Evolutionary conservation across 345 rosid species (phyloP).

Genomic region (Kandelia obovata): DNA sequence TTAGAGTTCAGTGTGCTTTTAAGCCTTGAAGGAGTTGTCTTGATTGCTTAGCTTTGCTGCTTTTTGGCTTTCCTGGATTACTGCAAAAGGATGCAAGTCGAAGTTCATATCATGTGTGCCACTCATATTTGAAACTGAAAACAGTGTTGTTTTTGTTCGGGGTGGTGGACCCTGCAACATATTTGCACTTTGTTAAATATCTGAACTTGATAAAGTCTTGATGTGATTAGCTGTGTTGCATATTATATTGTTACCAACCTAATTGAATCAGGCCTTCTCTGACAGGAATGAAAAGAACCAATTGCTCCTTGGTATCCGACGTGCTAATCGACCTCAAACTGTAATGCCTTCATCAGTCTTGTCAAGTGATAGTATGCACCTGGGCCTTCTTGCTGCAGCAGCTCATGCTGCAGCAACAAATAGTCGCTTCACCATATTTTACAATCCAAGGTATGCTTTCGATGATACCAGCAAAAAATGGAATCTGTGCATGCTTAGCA

Average conservation of each 20-base stretch:
- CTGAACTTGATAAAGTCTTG: neutral
- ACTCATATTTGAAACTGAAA: too few species aligned
- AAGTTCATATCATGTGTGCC: neutral
- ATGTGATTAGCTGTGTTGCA: neutral
- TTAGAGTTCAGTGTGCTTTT: neutral
- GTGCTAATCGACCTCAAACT: constrained; percentile 78
- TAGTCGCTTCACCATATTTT: constrained; percentile 84
- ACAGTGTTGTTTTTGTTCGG: neutral
- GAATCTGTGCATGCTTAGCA: neutral
- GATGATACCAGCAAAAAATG: neutral
- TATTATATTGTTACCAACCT: constrained; percentile 7
- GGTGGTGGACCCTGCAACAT: neutral
- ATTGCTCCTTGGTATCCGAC: constrained; percentile 74
- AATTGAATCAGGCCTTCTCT: neutral
- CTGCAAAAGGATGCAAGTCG: neutral
- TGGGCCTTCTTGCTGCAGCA: constrained; percentile 95
- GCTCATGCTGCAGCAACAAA: constrained; percentile 93
- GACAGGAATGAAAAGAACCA: constrained; percentile 85
- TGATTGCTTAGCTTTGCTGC: neutral
- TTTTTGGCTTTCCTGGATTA: neutral
- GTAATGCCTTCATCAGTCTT: constrained; percentile 92
- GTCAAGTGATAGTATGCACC: constrained; percentile 91
- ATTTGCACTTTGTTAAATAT: neutral
- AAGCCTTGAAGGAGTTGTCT: neutral
- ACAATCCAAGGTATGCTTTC: constrained; percentile 62